Evolutionary conservation across 148 eudicot genomes (phyloP).

Genomic region (Rhododendron molle): DNA sequence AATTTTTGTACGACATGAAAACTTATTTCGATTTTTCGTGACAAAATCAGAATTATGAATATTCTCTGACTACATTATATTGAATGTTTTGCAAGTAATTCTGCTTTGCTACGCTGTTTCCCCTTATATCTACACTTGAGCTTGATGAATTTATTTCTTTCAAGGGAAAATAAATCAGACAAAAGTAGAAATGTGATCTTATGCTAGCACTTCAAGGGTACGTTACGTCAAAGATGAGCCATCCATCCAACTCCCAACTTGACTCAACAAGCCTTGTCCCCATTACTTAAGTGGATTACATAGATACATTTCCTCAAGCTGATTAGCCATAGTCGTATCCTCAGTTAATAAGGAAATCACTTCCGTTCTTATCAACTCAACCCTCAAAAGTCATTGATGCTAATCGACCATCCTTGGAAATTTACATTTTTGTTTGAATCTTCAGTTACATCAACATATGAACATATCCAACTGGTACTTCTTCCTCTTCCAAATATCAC

Average conservation of each 20-base stretch:
- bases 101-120: background rate
- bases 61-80: background rate
- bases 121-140: background rate
- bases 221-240: background rate
- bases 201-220: background rate
- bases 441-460: background rate
- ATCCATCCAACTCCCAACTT: background rate
- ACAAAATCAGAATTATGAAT: background rate
- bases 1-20: background rate
- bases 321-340: background rate
- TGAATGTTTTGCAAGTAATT: background rate
- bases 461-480: background rate
- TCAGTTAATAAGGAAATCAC: background rate
- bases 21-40: background rate
- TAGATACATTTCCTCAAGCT: background rate
- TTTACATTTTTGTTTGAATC: background rate
- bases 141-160: background rate
- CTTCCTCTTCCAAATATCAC: background rate
- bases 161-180: background rate
- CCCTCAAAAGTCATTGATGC: background rate
- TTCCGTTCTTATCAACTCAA: background rate
- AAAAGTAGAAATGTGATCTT: background rate
- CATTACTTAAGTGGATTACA: background rate
- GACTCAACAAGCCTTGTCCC: conserved; percentile 2
- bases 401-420: background rate